Percentiles rank a stretch among this genome's conserved stretches.
phyloP scores from a whole-genome alignment of 768 basidiomycete genomes.

The Termitomyces sp. region DNA sequence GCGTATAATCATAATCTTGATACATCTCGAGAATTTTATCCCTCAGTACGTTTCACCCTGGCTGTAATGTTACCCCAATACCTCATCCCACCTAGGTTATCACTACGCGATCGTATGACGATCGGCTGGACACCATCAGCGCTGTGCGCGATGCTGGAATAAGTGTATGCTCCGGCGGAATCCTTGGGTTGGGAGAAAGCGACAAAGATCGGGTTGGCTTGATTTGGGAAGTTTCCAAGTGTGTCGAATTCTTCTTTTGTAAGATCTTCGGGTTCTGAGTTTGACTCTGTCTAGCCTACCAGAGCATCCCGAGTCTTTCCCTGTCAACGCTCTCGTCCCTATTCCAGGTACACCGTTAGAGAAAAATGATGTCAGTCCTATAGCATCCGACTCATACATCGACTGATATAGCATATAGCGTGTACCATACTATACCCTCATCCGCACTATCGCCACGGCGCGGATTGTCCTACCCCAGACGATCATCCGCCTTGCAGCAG shows the following conservation, averaged over 20 bases:
- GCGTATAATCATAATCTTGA: constrained; percentile 99
- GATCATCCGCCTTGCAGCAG: constrained; percentile 94
- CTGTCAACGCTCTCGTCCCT: constrained; percentile 95
- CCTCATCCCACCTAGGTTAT: constrained; percentile 66
- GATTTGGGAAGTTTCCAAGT: constrained; percentile 93
- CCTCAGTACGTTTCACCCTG: constrained; percentile 49
- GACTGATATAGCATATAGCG: constrained; percentile 41
- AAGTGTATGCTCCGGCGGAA: constrained; percentile 96
- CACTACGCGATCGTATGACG: constrained; percentile 92
- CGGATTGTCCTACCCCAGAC: constrained; percentile 88
- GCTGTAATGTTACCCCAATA: not conserved
- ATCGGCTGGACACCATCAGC: constrained; percentile 83
- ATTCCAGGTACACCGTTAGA: constrained; percentile 94
- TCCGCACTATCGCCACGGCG: constrained; percentile 94
- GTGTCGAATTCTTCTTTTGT: constrained; percentile 25
- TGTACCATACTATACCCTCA: constrained; percentile 75
- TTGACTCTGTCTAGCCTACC: constrained; percentile 58
- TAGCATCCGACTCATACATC: not conserved
- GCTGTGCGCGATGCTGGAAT: constrained; percentile 95
- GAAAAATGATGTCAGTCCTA: constrained; percentile 67
- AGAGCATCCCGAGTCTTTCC: constrained; percentile 98
- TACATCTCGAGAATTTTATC: constrained; percentile 96
- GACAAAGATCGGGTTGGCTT: constrained; percentile 89
- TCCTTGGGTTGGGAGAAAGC: constrained; percentile 89
- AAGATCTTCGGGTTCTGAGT: constrained; percentile 9